Percentiles rank a stretch among this genome's conserved stretches.
phyloP scores from a whole-genome alignment of 2,329 filamentous ascomycete species.

The Calonectria leucothoes region DNA sequence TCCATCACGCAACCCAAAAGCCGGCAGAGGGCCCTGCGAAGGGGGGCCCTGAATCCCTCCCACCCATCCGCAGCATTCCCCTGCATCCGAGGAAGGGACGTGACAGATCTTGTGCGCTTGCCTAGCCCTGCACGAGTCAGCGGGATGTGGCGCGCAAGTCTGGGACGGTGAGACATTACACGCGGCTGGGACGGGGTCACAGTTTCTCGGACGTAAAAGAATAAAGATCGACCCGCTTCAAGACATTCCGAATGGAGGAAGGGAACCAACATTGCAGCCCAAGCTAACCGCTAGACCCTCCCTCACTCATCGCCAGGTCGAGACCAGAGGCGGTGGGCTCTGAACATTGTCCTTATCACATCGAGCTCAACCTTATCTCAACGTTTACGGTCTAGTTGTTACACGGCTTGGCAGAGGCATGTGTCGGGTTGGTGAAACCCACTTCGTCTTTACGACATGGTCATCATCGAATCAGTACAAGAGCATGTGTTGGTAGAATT shows the following conservation, averaged over 20 bases:
- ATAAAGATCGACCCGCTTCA: not conserved
- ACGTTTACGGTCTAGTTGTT: not conserved
- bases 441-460: not conserved
- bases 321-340: not conserved
- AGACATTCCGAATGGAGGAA: not conserved
- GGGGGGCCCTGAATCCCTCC: not conserved
- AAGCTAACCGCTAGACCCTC: not conserved
- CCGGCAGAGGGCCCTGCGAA: not conserved
- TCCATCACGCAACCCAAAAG: not conserved
- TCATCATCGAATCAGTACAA: not conserved
- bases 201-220: constrained; percentile 10
- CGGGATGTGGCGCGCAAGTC: not conserved
- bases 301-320: not conserved
- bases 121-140: not conserved
- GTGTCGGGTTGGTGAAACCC: not conserved
- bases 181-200: not conserved
- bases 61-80: not conserved
- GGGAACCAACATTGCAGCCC: not conserved
- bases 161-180: constrained; percentile 1
- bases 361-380: not conserved
- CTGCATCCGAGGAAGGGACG: not conserved
- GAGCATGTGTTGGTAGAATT: not conserved
- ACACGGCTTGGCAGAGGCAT: not conserved
- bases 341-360: not conserved
- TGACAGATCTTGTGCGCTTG: not conserved